A percentile compares a stretch with the other conserved stretches of the same genome.
Conservation (phyloP, 257 asterid genomes). For the Parsonsia alboflavescens region DNA sequence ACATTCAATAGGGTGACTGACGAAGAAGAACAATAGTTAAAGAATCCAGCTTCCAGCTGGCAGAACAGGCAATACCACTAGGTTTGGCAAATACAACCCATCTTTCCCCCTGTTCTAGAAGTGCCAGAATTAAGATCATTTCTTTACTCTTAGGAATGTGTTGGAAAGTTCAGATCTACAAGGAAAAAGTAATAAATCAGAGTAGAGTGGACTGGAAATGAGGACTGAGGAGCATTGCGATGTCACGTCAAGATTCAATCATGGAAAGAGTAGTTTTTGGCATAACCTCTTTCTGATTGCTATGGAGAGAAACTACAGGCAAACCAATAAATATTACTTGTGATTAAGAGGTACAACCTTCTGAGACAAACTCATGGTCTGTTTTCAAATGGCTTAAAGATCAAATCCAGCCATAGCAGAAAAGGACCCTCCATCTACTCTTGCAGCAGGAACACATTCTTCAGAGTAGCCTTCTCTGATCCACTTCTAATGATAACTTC, state of each 20-base stretch:
- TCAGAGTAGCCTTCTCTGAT: background rate
- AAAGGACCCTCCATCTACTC: background rate
- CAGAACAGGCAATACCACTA: too few species aligned
- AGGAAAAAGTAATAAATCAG: too few species aligned
- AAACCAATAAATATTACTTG: too few species aligned
- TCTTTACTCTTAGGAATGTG: too few species aligned
- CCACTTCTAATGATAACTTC: background rate
- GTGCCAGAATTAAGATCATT: too few species aligned
- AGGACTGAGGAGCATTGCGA: constrained; percentile 42
- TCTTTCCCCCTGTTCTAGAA: too few species aligned
- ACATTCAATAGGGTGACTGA: too few species aligned
- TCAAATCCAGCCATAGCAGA: constrained; percentile 39
- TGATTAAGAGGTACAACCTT: background rate
- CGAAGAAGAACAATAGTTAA: too few species aligned
- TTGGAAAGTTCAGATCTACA: too few species aligned
- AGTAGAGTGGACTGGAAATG: too few species aligned
- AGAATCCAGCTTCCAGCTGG: too few species aligned
- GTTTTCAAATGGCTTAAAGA: constrained; percentile 31
- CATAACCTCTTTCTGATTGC: constrained; percentile 37
- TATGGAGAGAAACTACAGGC: constrained; percentile 40
- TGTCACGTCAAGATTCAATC: constrained; percentile 45
- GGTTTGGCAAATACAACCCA: too few species aligned
- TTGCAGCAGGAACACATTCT: background rate
- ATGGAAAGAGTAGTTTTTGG: constrained; percentile 41
- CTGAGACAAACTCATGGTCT: constrained; percentile 19